Evolutionary conservation across 805 yeast species (phyloP).

Genomic region (Ogataea dorogensis): DNA sequence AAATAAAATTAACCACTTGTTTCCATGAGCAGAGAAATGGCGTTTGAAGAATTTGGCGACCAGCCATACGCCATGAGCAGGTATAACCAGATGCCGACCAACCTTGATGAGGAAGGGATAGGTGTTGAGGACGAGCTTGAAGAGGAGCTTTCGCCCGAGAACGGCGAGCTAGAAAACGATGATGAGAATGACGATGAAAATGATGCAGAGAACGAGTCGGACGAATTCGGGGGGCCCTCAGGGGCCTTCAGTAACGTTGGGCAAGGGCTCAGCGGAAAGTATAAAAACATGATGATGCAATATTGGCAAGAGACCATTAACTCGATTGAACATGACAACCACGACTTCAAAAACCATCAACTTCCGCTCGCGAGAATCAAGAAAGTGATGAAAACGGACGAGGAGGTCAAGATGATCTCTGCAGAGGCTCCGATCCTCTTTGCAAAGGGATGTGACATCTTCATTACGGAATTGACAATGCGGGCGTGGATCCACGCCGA

Average conservation of each 20-base stretch:
- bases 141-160: constrained; percentile 32
- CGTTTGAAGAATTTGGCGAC: constrained; percentile 19
- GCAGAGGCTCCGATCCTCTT: constrained; percentile 98
- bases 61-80: constrained; percentile 14
- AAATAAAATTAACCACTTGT: constrained; percentile 5
- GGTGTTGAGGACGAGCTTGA: constrained; percentile 28
- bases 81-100: constrained; percentile 15
- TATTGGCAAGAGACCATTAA: constrained; percentile 98
- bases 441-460: constrained; percentile 97
- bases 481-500: constrained; percentile 99
- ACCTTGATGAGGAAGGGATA: constrained; percentile 17
- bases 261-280: constrained; percentile 81
- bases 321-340: constrained; percentile 81
- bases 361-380: constrained; percentile 94
- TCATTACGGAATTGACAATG: constrained; percentile 96
- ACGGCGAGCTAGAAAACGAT: no score
- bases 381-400: constrained; percentile 97
- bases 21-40: constrained; percentile 16
- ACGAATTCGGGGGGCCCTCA: constrained; percentile 35
- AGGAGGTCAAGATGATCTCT: constrained; percentile 94
- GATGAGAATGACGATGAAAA: constrained; percentile 35
- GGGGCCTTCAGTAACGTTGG: constrained; percentile 71
- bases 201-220: constrained; percentile 38
- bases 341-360: constrained; percentile 91
- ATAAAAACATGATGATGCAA: constrained; percentile 86